phyloP scores from a whole-genome alignment of 306 rosid genomes.

The Glycine soja region DNA sequence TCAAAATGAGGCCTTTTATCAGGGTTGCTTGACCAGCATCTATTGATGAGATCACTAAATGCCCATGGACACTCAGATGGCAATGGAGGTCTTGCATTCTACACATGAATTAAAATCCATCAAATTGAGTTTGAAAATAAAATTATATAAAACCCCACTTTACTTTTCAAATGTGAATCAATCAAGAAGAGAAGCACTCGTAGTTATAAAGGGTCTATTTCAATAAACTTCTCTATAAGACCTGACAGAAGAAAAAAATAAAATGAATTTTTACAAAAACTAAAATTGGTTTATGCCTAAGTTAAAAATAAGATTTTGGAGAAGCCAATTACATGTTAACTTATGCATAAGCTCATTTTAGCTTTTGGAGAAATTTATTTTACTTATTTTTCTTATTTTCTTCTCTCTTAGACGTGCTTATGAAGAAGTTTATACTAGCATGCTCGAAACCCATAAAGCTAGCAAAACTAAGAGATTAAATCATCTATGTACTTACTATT shows the following conservation, averaged over 20 bases:
- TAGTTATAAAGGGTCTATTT: background rate
- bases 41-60: conserved; percentile 69
- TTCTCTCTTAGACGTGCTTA: too few species aligned
- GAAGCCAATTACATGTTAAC: too few species aligned
- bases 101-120: conserved; percentile 38
- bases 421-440: too few species aligned
- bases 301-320: too few species aligned
- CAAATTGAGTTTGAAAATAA: background rate
- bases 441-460: background rate
- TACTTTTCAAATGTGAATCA: background rate
- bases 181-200: background rate
- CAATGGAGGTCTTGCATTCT: conserved; percentile 96
- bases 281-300: too few species aligned
- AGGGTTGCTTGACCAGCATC: conserved; percentile 88
- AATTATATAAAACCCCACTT: background rate
- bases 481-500: background rate
- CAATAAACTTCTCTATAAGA: too few species aligned
- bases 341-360: too few species aligned
- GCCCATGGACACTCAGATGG: conserved; percentile 84
- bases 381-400: too few species aligned
- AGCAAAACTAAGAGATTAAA: background rate
- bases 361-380: too few species aligned
- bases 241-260: too few species aligned
- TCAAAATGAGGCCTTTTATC: conserved; percentile 81
- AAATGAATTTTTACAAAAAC: too few species aligned